Evolutionary conservation across 2,329 filamentous ascomycete genomes (phyloP).

Genomic region (Chaetomium olivaceum): DNA sequence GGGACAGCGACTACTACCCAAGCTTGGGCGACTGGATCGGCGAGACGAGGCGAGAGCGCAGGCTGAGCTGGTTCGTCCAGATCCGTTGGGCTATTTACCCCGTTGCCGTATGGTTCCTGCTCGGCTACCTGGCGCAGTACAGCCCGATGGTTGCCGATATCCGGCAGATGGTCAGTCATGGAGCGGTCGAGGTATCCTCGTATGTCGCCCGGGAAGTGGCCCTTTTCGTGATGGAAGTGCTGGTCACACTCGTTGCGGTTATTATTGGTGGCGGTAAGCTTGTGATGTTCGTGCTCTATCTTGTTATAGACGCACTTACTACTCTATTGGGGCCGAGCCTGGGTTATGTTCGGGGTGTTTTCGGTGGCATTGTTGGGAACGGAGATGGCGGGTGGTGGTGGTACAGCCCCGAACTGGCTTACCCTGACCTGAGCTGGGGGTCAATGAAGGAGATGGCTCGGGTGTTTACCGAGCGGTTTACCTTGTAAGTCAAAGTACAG

Average conservation of each 20-base stretch:
- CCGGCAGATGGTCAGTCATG: neutral
- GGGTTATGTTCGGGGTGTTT: neutral
- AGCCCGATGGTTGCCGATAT: neutral
- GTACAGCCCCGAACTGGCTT: neutral
- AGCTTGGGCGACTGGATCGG: conserved; percentile 27
- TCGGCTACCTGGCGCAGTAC: neutral
- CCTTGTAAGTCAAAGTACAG: neutral
- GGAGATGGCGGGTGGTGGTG: neutral
- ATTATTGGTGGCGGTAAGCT: neutral
- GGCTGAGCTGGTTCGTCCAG: neutral
- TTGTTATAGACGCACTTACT: neutral
- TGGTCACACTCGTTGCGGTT: conserved; percentile 2
- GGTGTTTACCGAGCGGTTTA: neutral
- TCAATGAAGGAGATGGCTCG: neutral
- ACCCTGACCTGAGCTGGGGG: conserved; percentile 3
- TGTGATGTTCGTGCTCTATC: neutral
- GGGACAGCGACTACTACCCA: conserved; percentile 25
- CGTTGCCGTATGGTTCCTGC: neutral
- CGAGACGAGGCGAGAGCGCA: neutral
- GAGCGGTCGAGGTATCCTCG: neutral
- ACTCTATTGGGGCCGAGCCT: neutral
- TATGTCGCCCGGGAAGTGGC: neutral
- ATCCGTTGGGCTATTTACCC: conserved; percentile 1
- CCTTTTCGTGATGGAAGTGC: conserved; percentile 10
- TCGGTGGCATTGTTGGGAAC: neutral